phyloP scores from a whole-genome alignment of 2,329 filamentous ascomycete genomes.

The Aureobasidium lini region DNA sequence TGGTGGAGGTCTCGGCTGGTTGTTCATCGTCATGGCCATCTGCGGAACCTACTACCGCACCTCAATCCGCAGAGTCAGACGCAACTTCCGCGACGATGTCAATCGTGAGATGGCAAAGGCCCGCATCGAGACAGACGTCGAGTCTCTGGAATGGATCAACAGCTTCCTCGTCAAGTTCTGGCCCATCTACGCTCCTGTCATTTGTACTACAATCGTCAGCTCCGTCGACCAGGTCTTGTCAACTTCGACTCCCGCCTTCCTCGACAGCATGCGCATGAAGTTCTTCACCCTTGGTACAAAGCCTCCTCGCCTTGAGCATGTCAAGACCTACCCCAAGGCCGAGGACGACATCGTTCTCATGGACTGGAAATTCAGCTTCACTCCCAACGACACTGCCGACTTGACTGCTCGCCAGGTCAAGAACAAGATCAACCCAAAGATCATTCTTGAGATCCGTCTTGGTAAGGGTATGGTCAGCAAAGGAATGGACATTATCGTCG shows the following conservation, averaged over 20 bases:
- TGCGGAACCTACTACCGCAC: constrained; percentile 97
- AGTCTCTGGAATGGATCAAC: constrained; percentile 98
- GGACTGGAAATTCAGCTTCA: constrained; percentile 99
- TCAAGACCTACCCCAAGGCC: constrained; percentile 94
- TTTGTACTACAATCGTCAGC: constrained; percentile 85
- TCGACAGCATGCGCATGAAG: constrained; percentile 89
- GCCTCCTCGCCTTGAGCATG: constrained; percentile 90
- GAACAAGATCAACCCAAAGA: constrained; percentile 94
- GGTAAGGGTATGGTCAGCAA: constrained; percentile 97
- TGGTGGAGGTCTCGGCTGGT: constrained; percentile 86
- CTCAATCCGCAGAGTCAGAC: constrained; percentile 82
- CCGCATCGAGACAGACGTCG: constrained; percentile 79
- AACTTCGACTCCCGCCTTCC: constrained; percentile 80
- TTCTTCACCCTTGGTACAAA: constrained; percentile 92
- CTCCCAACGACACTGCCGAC: constrained; percentile 85
- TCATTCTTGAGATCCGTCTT: constrained; percentile 88
- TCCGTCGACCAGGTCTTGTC: constrained; percentile 95
- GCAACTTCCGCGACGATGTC: constrained; percentile 94
- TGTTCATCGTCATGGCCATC: constrained; percentile 84
- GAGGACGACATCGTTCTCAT: constrained; percentile 95
- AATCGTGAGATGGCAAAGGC: constrained; percentile 81
- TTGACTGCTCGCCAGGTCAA: constrained; percentile 84
- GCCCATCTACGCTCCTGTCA: constrained; percentile 94
- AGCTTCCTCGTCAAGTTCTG: constrained; percentile 98
- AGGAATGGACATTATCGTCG: constrained; percentile 92